Evolutionary conservation across 2,329 filamentous ascomycete genomes (phyloP).

Genomic region (Aspergillus bombycis): DNA sequence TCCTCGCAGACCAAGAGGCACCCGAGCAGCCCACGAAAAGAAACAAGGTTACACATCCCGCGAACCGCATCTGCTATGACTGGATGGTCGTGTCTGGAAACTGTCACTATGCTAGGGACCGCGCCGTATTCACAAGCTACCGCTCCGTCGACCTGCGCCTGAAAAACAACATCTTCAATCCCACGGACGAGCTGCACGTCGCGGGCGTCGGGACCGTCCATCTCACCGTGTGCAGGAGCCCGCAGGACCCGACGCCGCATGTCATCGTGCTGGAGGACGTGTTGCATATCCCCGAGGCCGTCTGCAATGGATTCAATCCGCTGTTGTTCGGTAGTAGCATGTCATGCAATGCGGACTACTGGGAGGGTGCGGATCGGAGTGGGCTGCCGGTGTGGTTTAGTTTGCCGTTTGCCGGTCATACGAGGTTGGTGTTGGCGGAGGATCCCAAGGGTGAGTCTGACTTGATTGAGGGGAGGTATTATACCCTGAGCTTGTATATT

Average conservation of each 20-base stretch:
- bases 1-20: slow-evolving; percentile 7
- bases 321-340: slow-evolving; percentile 28
- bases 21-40: slow-evolving; percentile 15
- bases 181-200: slow-evolving; percentile 29
- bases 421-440: slow-evolving; percentile 21
- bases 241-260: slow-evolving; percentile 24
- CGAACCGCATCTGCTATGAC: slow-evolving; percentile 43
- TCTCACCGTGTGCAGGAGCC: slow-evolving; percentile 28
- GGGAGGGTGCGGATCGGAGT: slow-evolving; percentile 23
- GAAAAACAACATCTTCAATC: slow-evolving; percentile 28
- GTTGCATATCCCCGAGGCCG: slow-evolving; percentile 38
- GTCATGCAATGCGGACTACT: slow-evolving; percentile 23
- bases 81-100: slow-evolving; percentile 33
- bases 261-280: slow-evolving; percentile 35
- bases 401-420: slow-evolving; percentile 23
- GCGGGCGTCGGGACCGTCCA: slow-evolving; percentile 38
- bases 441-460: slow-evolving; percentile 22
- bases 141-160: slow-evolving; percentile 23
- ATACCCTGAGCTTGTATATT: slow-evolving; percentile 29
- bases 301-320: slow-evolving; percentile 38
- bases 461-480: slow-evolving; percentile 25
- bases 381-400: slow-evolving; percentile 24
- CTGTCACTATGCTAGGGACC: slow-evolving; percentile 38
- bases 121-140: slow-evolving; percentile 35
- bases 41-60: slow-evolving; percentile 25